Evolutionary conservation across 1,284 basidiomycete genomes (phyloP).

Genomic region (Pascua sp.): DNA sequence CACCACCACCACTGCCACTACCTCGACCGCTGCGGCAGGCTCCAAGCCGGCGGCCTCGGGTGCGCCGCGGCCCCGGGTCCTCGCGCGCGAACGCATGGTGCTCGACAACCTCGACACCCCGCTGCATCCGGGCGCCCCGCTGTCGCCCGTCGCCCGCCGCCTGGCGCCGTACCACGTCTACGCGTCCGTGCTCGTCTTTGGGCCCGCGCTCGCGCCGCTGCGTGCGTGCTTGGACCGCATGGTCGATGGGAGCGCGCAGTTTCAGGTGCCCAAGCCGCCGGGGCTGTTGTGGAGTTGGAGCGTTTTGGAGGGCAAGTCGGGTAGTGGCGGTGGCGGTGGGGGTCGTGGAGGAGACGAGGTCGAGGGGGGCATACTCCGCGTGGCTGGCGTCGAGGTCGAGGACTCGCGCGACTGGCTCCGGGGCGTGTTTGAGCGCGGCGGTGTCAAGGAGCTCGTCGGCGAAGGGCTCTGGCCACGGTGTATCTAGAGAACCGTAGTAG

Average conservation of each 20-base stretch:
- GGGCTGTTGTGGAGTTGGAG: constrained; percentile 44
- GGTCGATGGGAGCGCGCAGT: constrained; percentile 30
- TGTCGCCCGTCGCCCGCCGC: constrained; percentile 19
- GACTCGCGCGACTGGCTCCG: constrained; percentile 42
- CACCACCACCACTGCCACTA: no score
- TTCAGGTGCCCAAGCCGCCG: constrained; percentile 33
- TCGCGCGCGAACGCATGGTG: constrained; percentile 22
- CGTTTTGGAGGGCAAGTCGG: constrained; percentile 16
- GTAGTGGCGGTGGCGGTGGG: no score
- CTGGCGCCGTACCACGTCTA: constrained; percentile 48
- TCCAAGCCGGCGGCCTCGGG: no score
- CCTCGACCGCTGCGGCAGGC: no score
- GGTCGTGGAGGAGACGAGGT: no score
- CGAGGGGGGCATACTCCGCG: constrained; percentile 37
- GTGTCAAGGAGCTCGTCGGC: constrained; percentile 41
- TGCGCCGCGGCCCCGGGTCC: neutral
- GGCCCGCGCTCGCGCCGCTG: constrained; percentile 33
- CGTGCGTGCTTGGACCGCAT: constrained; percentile 25
- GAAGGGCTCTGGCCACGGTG: constrained; percentile 46
- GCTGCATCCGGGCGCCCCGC: neutral
- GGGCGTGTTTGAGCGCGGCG: constrained; percentile 28
- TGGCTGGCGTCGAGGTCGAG: constrained; percentile 46
- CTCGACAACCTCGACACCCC: constrained; percentile 2
- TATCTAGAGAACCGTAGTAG: constrained; percentile 3
- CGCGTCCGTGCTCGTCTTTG: constrained; percentile 43